Evolutionary conservation across 108 stramenopile species (phyloP).

Genomic region (Cyclotella baltica): DNA sequence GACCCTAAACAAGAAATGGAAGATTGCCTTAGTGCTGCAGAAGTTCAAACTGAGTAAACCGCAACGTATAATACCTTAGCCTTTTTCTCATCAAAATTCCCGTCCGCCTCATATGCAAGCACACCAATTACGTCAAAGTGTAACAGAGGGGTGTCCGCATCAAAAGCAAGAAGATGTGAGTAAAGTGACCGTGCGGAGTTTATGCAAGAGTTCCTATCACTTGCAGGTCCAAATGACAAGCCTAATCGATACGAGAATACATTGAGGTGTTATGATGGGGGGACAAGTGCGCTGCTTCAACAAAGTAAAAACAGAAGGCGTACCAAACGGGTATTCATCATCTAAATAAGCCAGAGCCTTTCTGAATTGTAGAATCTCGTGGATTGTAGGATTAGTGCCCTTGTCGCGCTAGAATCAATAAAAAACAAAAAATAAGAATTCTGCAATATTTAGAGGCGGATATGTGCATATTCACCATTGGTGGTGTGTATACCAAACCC

Average conservation of each 20-base stretch:
- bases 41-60: neutral
- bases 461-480: too few relatives aligned
- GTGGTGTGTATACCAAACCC: neutral
- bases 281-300: too few relatives aligned
- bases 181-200: conserved; percentile 67
- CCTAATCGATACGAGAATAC: too few relatives aligned
- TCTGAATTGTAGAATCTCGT: conserved; percentile 72
- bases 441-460: too few relatives aligned
- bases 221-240: conserved; percentile 69
- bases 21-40: neutral
- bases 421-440: neutral
- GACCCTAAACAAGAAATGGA: neutral
- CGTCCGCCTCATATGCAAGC: conserved; percentile 55
- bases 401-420: conserved; percentile 2
- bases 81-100: conserved; percentile 54
- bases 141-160: conserved; percentile 38
- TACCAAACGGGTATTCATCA: conserved; percentile 64
- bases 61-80: conserved; percentile 32
- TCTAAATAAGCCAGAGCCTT: conserved; percentile 76
- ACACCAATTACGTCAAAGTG: conserved; percentile 72
- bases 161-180: conserved; percentile 54
- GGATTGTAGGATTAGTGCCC: conserved; percentile 47
- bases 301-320: too few relatives aligned
- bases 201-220: conserved; percentile 63
- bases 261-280: too few relatives aligned